Evolutionary conservation across 2,329 filamentous ascomycete species (phyloP).

Genomic region (Claviceps pazoutovae): DNA sequence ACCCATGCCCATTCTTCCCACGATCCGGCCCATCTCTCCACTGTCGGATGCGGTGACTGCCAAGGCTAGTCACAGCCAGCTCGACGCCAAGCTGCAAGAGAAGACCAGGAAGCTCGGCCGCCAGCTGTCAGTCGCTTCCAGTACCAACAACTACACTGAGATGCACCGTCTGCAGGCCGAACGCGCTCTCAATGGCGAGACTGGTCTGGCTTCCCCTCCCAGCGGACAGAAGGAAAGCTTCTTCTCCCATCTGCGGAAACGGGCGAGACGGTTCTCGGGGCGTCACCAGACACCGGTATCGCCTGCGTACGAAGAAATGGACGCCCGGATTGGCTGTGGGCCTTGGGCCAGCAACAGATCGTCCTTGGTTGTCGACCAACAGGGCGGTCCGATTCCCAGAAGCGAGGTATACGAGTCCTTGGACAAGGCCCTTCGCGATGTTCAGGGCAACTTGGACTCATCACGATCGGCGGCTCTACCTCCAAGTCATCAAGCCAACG

Average conservation of each 20-base stretch:
- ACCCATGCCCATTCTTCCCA: constrained; percentile 91
- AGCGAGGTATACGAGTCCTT: constrained; percentile 45
- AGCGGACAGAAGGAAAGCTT: constrained; percentile 86
- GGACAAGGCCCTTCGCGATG: constrained; percentile 42
- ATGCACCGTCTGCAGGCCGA: constrained; percentile 84
- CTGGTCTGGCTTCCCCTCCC: constrained; percentile 60
- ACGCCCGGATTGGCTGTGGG: constrained; percentile 82
- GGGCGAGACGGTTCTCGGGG: constrained; percentile 81
- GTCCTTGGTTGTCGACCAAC: constrained; percentile 62
- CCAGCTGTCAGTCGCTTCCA: constrained; percentile 83
- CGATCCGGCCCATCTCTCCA: constrained; percentile 89
- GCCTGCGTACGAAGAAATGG: constrained; percentile 70
- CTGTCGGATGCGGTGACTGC: constrained; percentile 86
- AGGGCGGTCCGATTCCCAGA: constrained; percentile 35
- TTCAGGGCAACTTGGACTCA: constrained; percentile 35
- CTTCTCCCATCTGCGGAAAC: constrained; percentile 92
- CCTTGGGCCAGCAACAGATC: constrained; percentile 81
- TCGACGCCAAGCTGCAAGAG: constrained; percentile 32
- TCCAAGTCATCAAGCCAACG: constrained; percentile 34
- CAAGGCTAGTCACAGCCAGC: constrained; percentile 59
- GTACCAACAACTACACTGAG: constrained; percentile 85
- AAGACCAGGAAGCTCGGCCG: constrained; percentile 87
- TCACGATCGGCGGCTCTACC: constrained; percentile 30
- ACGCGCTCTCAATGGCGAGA: constrained; percentile 71
- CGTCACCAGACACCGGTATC: constrained; percentile 73